phyloP scores from a whole-genome alignment of 2,329 filamentous ascomycete genomes.

The Metarhizium rileyi region DNA sequence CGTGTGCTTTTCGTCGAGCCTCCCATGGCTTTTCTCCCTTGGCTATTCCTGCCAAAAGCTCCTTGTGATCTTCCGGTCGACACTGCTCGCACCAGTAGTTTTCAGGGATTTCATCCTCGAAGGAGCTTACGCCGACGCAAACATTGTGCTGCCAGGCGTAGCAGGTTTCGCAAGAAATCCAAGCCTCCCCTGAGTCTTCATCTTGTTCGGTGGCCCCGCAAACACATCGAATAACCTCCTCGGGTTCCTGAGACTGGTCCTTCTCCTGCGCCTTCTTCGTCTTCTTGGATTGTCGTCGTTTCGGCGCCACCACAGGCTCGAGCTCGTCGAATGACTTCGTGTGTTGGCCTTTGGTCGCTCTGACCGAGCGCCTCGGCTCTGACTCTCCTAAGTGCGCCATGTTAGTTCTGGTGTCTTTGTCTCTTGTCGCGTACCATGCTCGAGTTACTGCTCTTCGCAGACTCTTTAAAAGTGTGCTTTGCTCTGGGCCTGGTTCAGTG shows the following conservation, averaged over 20 bases:
- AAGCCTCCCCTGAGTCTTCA: constrained; percentile 77
- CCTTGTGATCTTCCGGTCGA: constrained; percentile 71
- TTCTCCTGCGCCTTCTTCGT: constrained; percentile 56
- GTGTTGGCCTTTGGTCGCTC: constrained; percentile 94
- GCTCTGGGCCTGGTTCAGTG: not conserved
- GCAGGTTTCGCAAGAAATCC: constrained; percentile 93
- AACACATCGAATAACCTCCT: constrained; percentile 82
- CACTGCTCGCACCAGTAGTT: constrained; percentile 92
- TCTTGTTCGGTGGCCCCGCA: constrained; percentile 82
- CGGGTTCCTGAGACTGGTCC: constrained; percentile 41
- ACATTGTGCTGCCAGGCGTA: constrained; percentile 96
- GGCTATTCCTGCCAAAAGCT: constrained; percentile 66
- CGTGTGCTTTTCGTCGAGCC: constrained; percentile 50
- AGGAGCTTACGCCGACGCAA: constrained; percentile 78
- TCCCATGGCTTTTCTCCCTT: constrained; percentile 85
- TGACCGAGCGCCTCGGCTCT: constrained; percentile 87
- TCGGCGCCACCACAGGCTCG: constrained; percentile 46
- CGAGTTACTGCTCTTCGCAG: not conserved
- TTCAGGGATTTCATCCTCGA: constrained; percentile 67
- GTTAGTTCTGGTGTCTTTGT: constrained; percentile 8
- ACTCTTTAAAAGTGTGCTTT: not conserved
- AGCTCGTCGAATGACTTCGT: constrained; percentile 76
- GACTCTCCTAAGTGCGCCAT: constrained; percentile 32
- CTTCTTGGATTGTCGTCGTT: constrained; percentile 40
- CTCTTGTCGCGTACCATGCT: not conserved